Conservation (phyloP, 1,284 basidiomycete species). For the Meira nashicola region DNA sequence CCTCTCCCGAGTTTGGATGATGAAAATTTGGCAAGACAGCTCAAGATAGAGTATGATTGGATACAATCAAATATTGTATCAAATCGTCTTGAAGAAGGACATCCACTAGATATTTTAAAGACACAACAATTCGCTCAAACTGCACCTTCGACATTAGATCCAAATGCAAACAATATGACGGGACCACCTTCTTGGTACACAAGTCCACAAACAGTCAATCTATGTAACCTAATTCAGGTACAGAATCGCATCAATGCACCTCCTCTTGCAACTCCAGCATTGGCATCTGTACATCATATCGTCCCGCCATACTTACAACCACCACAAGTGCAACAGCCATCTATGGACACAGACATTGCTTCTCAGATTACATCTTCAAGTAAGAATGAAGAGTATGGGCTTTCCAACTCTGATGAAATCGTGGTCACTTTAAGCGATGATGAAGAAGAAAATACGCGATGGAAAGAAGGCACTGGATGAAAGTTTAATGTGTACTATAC, state of each 20-base stretch:
- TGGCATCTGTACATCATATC: neutral
- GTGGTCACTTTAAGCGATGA: neutral
- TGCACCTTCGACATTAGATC: conserved; percentile 55
- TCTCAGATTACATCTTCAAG: too few species aligned
- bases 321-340: too few species aligned
- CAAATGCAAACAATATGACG: conserved; percentile 48
- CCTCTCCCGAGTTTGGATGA: conserved; percentile 56
- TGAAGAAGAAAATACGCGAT: conserved; percentile 3
- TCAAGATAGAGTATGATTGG: conserved; percentile 44
- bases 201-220: conserved; percentile 84
- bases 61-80: conserved; percentile 66
- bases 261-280: neutral
- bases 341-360: too few species aligned
- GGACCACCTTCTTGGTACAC: conserved; percentile 63
- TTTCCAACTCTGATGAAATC: too few species aligned
- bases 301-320: neutral
- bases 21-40: conserved; percentile 21
- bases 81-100: conserved; percentile 55
- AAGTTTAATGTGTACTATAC: neutral
- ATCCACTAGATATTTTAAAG: conserved; percentile 18
- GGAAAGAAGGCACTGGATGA: conserved; percentile 8
- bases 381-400: too few species aligned
- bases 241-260: conserved; percentile 70
- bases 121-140: conserved; percentile 39
- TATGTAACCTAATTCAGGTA: conserved; percentile 73